phyloP scores from a whole-genome alignment of 2,329 filamentous ascomycete genomes.

The Aspergillus thermomutatus region DNA sequence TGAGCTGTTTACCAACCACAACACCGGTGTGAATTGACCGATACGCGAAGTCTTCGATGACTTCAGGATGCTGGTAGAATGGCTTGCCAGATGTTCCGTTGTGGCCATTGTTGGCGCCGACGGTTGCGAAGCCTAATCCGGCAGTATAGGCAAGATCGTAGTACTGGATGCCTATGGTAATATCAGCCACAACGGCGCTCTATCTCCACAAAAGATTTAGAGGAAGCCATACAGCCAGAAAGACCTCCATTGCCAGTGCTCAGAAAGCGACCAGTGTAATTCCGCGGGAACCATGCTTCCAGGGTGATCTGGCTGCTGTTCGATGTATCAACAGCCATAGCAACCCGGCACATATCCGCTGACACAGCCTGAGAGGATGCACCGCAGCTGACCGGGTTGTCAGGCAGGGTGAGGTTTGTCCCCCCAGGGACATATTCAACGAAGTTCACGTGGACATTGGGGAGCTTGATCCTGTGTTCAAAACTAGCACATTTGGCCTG shows the following conservation, averaged over 20 bases:
- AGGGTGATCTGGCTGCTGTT: conserved; percentile 45
- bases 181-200: background rate
- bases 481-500: conserved; percentile 24
- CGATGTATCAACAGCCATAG: conserved; percentile 42
- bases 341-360: conserved; percentile 41
- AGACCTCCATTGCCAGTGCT: conserved; percentile 50
- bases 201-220: background rate
- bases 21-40: conserved; percentile 42
- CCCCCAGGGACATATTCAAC: conserved; percentile 33
- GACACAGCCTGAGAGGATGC: conserved; percentile 33
- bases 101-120: conserved; percentile 51
- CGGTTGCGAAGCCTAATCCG: conserved; percentile 42
- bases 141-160: conserved; percentile 44
- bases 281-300: conserved; percentile 47
- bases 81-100: conserved; percentile 46
- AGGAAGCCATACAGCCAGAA: conserved; percentile 41
- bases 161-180: conserved; percentile 41
- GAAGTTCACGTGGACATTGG: conserved; percentile 30
- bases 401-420: conserved; percentile 37
- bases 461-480: conserved; percentile 23
- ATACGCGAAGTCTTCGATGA: conserved; percentile 49
- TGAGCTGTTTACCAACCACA: conserved; percentile 41
- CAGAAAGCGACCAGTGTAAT: conserved; percentile 47
- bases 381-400: conserved; percentile 36
- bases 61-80: conserved; percentile 46